Evolutionary conservation across 768 basidiomycete genomes (phyloP).

Genomic region (Amanita exitialis): DNA sequence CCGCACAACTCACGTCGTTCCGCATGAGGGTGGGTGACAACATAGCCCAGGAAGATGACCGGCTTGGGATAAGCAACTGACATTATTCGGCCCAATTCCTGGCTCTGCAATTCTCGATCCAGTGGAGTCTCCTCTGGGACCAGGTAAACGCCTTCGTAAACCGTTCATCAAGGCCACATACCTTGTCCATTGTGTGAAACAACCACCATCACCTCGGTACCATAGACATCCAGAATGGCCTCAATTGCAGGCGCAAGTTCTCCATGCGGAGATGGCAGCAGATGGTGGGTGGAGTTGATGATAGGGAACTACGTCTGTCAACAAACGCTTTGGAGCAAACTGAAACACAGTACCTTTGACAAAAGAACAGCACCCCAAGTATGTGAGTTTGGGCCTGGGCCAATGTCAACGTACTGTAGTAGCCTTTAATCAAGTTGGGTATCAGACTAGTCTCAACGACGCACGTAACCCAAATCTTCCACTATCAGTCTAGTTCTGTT

Average conservation of each 20-base stretch:
- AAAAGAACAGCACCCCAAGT: conserved; percentile 84
- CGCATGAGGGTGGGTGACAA: conserved; percentile 62
- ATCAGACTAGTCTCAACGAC: conserved; percentile 14
- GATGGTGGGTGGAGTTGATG: conserved; percentile 74
- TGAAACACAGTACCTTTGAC: conserved; percentile 45
- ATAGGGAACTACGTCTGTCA: conserved; percentile 62
- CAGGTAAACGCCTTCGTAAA: background rate
- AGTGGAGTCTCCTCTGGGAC: conserved; percentile 71
- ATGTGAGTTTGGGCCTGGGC: conserved; percentile 80
- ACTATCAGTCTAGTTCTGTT: conserved; percentile 62
- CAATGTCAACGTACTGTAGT: conserved; percentile 72
- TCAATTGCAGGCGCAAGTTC: conserved; percentile 89
- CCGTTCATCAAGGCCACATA: conserved; percentile 13
- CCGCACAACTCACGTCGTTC: conserved; percentile 40
- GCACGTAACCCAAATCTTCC: conserved; percentile 75
- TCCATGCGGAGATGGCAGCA: conserved; percentile 77
- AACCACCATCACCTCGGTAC: conserved; percentile 71
- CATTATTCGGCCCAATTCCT: conserved; percentile 75
- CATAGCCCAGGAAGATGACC: conserved; percentile 74
- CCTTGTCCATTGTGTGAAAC: conserved; percentile 92
- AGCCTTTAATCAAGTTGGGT: background rate
- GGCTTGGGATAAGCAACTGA: conserved; percentile 57
- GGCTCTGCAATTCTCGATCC: conserved; percentile 83
- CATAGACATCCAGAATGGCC: conserved; percentile 72
- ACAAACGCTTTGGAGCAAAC: background rate